Base-by-base conservation (phyloP, 2,329 filamentous ascomycete species). In the Penicillium sp. region DNA sequence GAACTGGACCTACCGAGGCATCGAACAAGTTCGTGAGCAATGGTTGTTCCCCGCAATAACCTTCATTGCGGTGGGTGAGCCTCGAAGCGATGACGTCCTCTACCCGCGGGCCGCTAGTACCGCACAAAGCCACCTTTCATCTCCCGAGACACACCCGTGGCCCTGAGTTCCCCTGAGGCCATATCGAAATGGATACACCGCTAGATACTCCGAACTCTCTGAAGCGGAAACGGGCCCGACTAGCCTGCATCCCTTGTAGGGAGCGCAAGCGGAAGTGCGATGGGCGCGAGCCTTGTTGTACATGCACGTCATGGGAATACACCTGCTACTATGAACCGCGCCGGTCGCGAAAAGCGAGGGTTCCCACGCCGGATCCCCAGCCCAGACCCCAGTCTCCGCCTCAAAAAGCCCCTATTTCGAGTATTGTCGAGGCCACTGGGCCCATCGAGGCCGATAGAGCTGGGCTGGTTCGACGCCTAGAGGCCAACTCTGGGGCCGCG, bases 401-500 rank as follows among this genome's bases (percentile, higher is more conserved):
- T n/a, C 53, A 52, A 8, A 22, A 25, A 34, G 11, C 8, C 20
- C n/a, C 51, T n/a, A 43, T 12, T 4, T 5, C 25, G 4, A 45
- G 14, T 4, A 20, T 25, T 7, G 17, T 22, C 25, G 45, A 38
- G 3, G n/a, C 47, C 11, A 12, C 14, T 12, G 35, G 25, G 14
- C 8, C 42, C 4, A 14, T 22, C 12, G 42, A 52, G 4, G 31
- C 52, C 8, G 60, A 66, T 62, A 54, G 61, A 5, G 54, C 47
- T 41, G 63, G 63, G 20, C 35, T 64, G 42, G 59, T 81, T 75
- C 12, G 64, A 4, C 65, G 62, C 6, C 71, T 84, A 11, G 82
- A 84, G 57, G 83, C 83, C 42, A 86, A 86, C 62, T 85, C 83
- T 0, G 82, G 82, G 0, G 79, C 83, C 0, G 82, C 82, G 0